Evolutionary conservation across 495 filamentous ascomycete genomes (phyloP).

Genomic region (Hyaloscypha hepaticicola): DNA sequence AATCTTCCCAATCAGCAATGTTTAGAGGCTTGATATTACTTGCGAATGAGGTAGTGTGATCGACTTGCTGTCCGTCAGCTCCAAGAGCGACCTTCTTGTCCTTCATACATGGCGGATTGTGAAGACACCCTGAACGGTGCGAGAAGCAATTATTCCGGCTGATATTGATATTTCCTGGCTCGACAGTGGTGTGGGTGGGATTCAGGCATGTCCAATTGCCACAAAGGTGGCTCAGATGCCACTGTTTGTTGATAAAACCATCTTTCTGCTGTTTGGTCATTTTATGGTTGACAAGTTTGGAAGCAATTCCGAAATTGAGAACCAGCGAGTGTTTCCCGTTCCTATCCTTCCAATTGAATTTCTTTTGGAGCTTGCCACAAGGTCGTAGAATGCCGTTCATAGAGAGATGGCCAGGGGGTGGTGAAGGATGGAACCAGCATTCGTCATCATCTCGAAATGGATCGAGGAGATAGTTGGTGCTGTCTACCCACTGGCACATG

Average conservation of each 20-base stretch:
- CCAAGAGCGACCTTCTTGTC: constrained; percentile 26
- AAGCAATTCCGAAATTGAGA: constrained; percentile 30
- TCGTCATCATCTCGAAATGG: constrained; percentile 10
- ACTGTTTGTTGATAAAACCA: constrained; percentile 35
- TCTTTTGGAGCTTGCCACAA: constrained; percentile 18
- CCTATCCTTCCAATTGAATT: constrained; percentile 18
- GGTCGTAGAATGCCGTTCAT: constrained; percentile 12
- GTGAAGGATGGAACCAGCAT: constrained; percentile 28
- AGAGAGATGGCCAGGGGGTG: constrained; percentile 8
- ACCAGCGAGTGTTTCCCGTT: constrained; percentile 10
- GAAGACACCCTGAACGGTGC: constrained; percentile 25
- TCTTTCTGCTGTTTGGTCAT: constrained; percentile 35
- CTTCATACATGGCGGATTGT: constrained; percentile 35
- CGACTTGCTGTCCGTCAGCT: constrained; percentile 20
- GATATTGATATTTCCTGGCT: constrained; percentile 31
- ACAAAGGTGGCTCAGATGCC: constrained; percentile 40
- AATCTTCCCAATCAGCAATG: constrained; percentile 1
- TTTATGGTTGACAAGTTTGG: constrained; percentile 25
- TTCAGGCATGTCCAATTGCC: constrained; percentile 43
- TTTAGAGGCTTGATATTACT: background rate
- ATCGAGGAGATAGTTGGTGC: constrained; percentile 20
- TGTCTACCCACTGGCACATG: constrained; percentile 14
- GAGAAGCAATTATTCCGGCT: constrained; percentile 37
- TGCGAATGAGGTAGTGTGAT: constrained; percentile 4
- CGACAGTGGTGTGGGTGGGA: constrained; percentile 33